phyloP scores from a whole-genome alignment of 495 filamentous ascomycete species.

The Penicillium ochrochloron region DNA sequence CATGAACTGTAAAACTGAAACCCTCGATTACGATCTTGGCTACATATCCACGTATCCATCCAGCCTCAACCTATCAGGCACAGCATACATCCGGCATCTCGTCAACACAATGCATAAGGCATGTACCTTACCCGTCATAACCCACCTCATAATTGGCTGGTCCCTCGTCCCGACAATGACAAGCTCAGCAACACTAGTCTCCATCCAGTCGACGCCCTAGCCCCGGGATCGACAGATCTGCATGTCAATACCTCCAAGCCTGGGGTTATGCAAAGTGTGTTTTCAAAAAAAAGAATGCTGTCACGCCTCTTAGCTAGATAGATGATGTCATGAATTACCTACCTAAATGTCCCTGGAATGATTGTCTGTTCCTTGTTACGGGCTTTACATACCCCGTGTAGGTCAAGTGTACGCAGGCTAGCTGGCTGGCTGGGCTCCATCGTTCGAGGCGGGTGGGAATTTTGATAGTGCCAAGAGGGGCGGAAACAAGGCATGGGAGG shows the following conservation, averaged over 20 bases:
- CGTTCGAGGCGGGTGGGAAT: neutral
- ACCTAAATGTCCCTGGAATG: neutral
- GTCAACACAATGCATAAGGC: neutral
- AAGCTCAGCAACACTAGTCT: neutral
- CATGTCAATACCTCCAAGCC: neutral
- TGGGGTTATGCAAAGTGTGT: neutral
- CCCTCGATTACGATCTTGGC: neutral
- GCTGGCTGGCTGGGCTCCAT: neutral
- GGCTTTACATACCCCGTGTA: too few species aligned
- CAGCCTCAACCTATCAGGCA: neutral
- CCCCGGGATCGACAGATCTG: constrained; percentile 15
- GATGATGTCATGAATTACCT: constrained; percentile 14
- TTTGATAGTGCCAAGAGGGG: constrained; percentile 1
- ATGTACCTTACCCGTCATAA: neutral
- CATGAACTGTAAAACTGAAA: neutral
- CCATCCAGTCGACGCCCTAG: neutral
- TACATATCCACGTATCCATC: neutral
- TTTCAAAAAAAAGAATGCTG: neutral
- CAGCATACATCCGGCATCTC: neutral
- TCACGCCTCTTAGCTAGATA: neutral
- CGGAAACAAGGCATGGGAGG: constrained; percentile 1
- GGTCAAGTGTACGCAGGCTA: too few species aligned
- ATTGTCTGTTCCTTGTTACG: neutral
- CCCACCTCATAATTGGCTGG: constrained; percentile 16
- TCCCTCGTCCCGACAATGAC: constrained; percentile 13